Conservation (phyloP, 345 rosid genomes). For the Cardamine resedifolia region DNA sequence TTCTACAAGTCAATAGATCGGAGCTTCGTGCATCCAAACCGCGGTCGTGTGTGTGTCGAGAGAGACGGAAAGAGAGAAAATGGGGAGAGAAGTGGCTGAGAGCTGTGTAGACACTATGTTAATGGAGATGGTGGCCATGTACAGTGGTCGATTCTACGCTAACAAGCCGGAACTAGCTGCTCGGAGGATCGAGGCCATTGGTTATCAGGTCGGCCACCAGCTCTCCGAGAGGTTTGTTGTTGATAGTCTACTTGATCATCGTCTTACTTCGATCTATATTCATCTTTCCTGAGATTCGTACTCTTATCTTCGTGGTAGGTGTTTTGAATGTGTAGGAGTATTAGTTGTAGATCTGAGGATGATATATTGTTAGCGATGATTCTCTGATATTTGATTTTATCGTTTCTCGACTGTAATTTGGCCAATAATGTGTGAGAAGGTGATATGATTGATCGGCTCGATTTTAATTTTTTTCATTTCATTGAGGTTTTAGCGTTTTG, state of each 20-base stretch:
- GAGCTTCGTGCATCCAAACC: slow-evolving; percentile 23
- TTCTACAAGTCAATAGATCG: slow-evolving; percentile 28
- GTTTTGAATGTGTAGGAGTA: neutral
- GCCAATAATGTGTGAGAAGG: neutral
- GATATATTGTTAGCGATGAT: neutral
- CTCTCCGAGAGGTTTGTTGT: slow-evolving; percentile 83
- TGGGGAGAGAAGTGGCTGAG: slow-evolving; percentile 94
- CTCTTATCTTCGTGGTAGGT: neutral
- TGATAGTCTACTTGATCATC: slow-evolving; percentile 13
- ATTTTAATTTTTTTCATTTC: slow-evolving; percentile 1
- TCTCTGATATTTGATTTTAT: neutral
- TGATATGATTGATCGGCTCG: neutral
- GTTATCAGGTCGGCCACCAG: slow-evolving; percentile 99
- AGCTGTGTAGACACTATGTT: slow-evolving; percentile 84
- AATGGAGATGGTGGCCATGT: slow-evolving; percentile 85
- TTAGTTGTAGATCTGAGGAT: slow-evolving; percentile 31
- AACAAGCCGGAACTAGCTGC: slow-evolving; percentile 98
- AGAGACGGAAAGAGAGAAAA: slow-evolving; percentile 26
- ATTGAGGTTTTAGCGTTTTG: neutral
- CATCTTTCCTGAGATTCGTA: neutral
- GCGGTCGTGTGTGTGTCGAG: neutral
- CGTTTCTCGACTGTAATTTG: slow-evolving; percentile 14
- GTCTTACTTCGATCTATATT: slow-evolving; percentile 2
- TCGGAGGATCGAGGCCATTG: slow-evolving; percentile 97
- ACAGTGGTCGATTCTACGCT: slow-evolving; percentile 77